Base-by-base conservation (phyloP, 2,329 filamentous ascomycete genomes). In the Metarhizium rileyi region DNA sequence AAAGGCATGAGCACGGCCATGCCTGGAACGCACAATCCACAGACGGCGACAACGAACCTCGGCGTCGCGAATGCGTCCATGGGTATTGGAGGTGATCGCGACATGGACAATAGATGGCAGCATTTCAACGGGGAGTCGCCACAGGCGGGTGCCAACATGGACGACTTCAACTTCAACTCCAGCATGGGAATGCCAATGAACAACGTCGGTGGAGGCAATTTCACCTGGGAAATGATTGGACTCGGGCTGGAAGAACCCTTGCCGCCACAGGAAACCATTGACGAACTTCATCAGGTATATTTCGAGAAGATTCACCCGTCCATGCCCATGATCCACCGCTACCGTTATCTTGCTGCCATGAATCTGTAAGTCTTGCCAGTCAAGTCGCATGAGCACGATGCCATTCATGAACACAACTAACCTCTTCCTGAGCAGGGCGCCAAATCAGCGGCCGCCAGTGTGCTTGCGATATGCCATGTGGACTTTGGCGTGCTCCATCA, bases 391-490 rank as follows among this genome's bases (percentile, higher is more conserved):
- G n/a, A 10, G 20, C 18, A 22, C 25, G 20, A 14, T 7, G 38
- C 12, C 4, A n/a, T n/a, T n/a, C n/a, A 10, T 20, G 38, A 42
- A 14, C 25, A 5, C 22, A 10, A 25, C 38, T 42, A 42, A 42
- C 38, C 25, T 14, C 16, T 12, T n/a, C 33, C 47, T n/a, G 16
- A 8, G 33, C 52, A 83, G 80, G 48, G 81, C 88, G n/a, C 89
- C 89, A 18, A 83, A 83, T 54, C 84, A 90, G 71, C 81, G 91
- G 25, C 91, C 93, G 2, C 89, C 91, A 0, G 82, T 95, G 27
- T 89, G 86, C 56, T 70, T 98, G 46, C 83, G 93, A 57, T 98
- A 98, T 68, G 89, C 87, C 49, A 94, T 97, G 75, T 97, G 91
- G 91, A 87, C 85, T n/a, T 71, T 90, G 60, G 90, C 91, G n/a